A percentile compares a stretch with the other conserved stretches of the same genome.
Evolutionary conservation across 441 rosid genomes (phyloP).

Genomic region (Corymbia calophylla): DNA sequence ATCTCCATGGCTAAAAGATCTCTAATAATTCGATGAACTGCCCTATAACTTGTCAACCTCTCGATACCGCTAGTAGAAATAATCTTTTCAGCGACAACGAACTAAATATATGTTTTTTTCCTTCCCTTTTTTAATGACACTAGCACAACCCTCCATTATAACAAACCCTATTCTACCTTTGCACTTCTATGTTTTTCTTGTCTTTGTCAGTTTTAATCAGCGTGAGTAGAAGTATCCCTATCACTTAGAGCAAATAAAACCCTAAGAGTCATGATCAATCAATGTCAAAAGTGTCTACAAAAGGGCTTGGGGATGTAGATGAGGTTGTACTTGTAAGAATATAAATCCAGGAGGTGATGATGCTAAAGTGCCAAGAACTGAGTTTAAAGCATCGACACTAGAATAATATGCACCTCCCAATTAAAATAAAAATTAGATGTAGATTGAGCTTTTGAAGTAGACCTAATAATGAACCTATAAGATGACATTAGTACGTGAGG

Average conservation of each 20-base stretch:
- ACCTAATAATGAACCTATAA: slow-evolving; percentile 9
- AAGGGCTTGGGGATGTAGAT: background rate
- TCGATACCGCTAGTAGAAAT: background rate
- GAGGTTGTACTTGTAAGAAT: background rate
- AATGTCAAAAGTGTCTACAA: background rate
- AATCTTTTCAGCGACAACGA: background rate
- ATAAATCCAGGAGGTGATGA: background rate
- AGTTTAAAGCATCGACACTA: background rate
- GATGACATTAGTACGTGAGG: slow-evolving; percentile 22
- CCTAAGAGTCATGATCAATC: background rate
- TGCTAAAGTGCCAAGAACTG: background rate
- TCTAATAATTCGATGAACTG: background rate
- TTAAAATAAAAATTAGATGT: background rate
- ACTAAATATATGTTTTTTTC: background rate
- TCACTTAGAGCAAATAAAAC: background rate
- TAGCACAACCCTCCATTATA: background rate
- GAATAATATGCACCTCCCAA: background rate
- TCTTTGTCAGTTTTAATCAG: background rate
- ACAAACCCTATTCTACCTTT: background rate
- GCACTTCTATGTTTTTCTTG: background rate
- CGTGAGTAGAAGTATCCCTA: background rate
- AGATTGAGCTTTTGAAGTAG: background rate
- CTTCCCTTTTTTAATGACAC: background rate
- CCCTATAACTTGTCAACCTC: background rate
- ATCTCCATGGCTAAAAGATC: background rate